Evolutionary conservation across 108 stramenopile species (phyloP), one percentile per base, ranked within the genome.

Genomic region (Discostella pseudostelligera): DNA sequence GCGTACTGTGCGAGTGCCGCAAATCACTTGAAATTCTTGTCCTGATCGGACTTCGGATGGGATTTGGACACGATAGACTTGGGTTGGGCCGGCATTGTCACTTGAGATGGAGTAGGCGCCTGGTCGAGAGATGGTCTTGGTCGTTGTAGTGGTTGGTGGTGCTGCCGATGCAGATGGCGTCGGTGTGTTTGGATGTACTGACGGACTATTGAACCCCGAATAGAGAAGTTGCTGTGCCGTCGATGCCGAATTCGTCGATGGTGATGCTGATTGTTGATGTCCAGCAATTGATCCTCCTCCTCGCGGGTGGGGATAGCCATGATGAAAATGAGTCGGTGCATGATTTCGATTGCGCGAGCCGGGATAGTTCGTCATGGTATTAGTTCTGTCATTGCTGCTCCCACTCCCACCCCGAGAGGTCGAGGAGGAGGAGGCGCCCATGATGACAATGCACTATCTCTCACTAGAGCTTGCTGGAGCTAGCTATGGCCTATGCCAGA

Each of bases 11-110:
- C 87, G 67, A 32, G 74, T 24, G 28, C 72, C 62, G 26, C 64
- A 69, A 50, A 89, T 74, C 0, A 95, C 94, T 29, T 81, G 76
- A 80, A 95, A 95, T 40, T 87, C 86, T 16, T 78, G 66, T 2
- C 84, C 84, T 2, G 90, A 86, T 21, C 74, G 57, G 7, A 93
- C 87, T 26, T 82, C 83, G 14, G 62, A 19, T 0, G 94, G 94
- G 39, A 95, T 82, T 20, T 81, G 88, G 4, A 95, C 91, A 1
- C 89, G 86, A 77, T 81, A 94, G 4, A 90, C 85, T 70, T 84
- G 84, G 3, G 85, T 81, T 13, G 86, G 84, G 14, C 90, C 87
- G 3, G 79, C 62, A 3, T 72, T 55, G 20, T 81, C 72, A 49
- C 84, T 64, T 26, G 85, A 71, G 35, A 89, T 77, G n/a, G 74